Evolutionary conservation across 192 early-diverging fungal species (phyloP), one percentile per base, ranked within the genome.

Genomic region (Cetraspora pellucida): DNA sequence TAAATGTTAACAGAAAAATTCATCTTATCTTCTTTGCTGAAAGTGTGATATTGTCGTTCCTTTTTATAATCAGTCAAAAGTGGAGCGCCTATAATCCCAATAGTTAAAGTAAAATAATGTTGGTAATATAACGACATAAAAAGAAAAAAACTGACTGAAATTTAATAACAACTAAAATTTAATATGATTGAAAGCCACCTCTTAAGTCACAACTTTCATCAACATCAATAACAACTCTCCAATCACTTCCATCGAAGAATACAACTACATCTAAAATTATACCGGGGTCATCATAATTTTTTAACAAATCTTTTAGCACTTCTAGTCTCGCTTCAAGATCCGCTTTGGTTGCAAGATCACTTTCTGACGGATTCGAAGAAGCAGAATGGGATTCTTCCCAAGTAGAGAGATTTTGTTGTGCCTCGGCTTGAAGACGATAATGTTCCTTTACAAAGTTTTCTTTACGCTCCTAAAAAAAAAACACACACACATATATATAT

Each of bases 1-100:
- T 96, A 98, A 66, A 99, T 92, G 85, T 97, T 98, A 75, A 98
- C 89, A 16, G 94, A 94, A 78, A 92, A 96, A 81, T 92, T 94
- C 37, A 97, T 86, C 80, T 92, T 86, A 77, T 93, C 90, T 43
- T 92, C 89, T 75, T 92, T 85, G 74, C 90, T 85, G 78, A 98
- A 94, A 14, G 85, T 85, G 11, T 85, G 86, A 71, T 91, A 94
- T 77, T 96, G 82, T 31, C 81, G 82, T 50, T 94, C 94, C 10
- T 83, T 87, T 74, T 82, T 80, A 83, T 91, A 97, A 77, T 93
- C 88, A 25, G 95, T 89, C 79, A 99, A 73, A 13, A 83, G 81
- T 28, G 87, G 82, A 11, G 85, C 87, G 14, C 75, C 80, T 88
- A 50, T 50, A 46, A 66, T 25, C n/a, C 9, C 4, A 54, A 54